Conservation (phyloP, 768 basidiomycete genomes). For the Boletus barrowsii region DNA sequence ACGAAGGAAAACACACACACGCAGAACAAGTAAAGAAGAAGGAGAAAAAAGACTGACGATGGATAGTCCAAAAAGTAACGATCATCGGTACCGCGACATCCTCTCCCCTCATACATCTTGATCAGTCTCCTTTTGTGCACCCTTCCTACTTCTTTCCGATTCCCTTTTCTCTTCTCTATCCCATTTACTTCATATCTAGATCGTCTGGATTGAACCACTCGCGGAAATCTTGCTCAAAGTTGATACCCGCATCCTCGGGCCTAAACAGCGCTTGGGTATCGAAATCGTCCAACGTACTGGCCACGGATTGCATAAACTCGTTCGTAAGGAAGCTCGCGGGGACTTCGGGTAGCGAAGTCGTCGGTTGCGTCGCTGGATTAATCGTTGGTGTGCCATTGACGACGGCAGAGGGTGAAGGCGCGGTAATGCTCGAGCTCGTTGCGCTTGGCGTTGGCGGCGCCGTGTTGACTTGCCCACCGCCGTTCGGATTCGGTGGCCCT, state of each 20-base stretch:
- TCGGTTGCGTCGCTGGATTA: slow-evolving; percentile 24
- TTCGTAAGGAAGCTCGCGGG: slow-evolving; percentile 19
- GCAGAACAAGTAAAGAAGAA: not conserved
- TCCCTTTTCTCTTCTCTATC: not conserved
- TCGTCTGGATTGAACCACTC: slow-evolving; percentile 69
- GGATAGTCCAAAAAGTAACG: slow-evolving; percentile 8
- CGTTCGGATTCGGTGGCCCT: slow-evolving; percentile 18
- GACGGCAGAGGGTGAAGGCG: slow-evolving; percentile 37
- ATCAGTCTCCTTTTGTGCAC: not conserved
- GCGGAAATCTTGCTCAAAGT: slow-evolving; percentile 73
- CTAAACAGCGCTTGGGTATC: slow-evolving; percentile 39
- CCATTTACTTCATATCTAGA: slow-evolving; percentile 27
- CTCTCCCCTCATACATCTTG: slow-evolving; percentile 4
- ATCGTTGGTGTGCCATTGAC: slow-evolving; percentile 32
- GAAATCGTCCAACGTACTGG: slow-evolving; percentile 39
- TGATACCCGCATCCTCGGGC: slow-evolving; percentile 44
- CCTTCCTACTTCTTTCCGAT: slow-evolving; percentile 2
- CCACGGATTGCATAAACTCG: slow-evolving; percentile 48
- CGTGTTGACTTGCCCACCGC: slow-evolving; percentile 26
- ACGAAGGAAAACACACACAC: not conserved
- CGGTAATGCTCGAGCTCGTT: slow-evolving; percentile 33
- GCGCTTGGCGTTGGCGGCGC: slow-evolving; percentile 39
- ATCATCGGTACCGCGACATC: slow-evolving; percentile 4
- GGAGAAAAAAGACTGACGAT: slow-evolving; percentile 6
- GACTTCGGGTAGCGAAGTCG: slow-evolving; percentile 27